Evolutionary conservation across 2,329 filamentous ascomycete species (phyloP), one percentile per base, ranked within the genome.

Genomic region (Cercospora berteroae): DNA sequence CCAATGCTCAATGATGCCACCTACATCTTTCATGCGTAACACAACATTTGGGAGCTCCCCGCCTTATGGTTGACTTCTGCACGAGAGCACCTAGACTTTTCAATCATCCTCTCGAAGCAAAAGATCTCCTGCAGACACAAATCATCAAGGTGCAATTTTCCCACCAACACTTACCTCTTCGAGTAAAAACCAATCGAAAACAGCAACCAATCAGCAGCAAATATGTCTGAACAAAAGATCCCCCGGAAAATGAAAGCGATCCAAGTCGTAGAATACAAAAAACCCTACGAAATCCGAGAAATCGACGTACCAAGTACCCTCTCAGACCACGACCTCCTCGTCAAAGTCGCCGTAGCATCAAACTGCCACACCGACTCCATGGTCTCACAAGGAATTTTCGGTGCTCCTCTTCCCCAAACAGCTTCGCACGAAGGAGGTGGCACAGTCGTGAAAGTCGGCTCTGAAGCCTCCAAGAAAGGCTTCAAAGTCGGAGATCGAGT

Each of bases 291-390:
- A 60, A 78, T 88, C 67, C 81, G 81, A 71, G 77, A 79, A 16
- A 75, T 88, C 33, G 79, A 82, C 12, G 81, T 84, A 0, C 86
- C 86, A 6, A 58, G 76, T 16, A 58, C 72, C 18, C 82, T 87
- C 16, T 75, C 77, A 4, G 80, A 83, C 0, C 72, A 84, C 70
- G 87, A 89, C 69, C 78, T 90, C n/a, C 82, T 89, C 39, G 80
- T 89, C 72, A 87, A 86, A 75, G 80, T 87, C 61, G 86, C 85
- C 64, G 85, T 86, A 16, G 86, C 85, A 9, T 87, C 85, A 1
- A 83, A 88, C 73, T 89, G 87, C 78, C 87, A 89, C 78, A 89
- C 87, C 0, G 87, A 89, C 77, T 76, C 77, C 68, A 86, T 88
- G 84, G 85, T 88, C 4, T 71, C 73, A 6, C 72, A 79, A 1